These are phyloP conservation scores for Fusarium buxicola DNA, from an alignment of 2,329 filamentous ascomycete species.

Conservation along the genomic window DNA sequence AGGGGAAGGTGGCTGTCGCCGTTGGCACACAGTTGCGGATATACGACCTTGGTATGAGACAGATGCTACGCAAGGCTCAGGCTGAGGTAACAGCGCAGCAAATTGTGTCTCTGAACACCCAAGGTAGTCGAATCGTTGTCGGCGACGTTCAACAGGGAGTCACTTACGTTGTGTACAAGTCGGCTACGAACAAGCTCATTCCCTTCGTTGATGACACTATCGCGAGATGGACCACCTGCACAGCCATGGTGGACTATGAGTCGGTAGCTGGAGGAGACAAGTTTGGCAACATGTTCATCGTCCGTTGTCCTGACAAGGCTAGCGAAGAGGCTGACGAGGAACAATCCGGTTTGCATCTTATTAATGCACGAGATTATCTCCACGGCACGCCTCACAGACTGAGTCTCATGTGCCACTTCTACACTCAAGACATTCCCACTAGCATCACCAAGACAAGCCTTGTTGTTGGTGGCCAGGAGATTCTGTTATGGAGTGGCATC, in stretches of 20 bases:
- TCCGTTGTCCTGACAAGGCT: conserved; percentile 86
- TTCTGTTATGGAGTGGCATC: conserved; percentile 92
- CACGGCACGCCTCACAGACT: conserved; percentile 89
- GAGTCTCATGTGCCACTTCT: conserved; percentile 88
- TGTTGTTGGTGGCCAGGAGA: conserved; percentile 90
- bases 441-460: conserved; percentile 90
- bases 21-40: conserved; percentile 84
- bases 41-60: conserved; percentile 93
- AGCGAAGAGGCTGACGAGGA: conserved; percentile 94
- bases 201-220: conserved; percentile 93
- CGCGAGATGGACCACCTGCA: conserved; percentile 89
- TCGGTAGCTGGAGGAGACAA: conserved; percentile 95
- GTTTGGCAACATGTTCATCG: conserved; percentile 95
- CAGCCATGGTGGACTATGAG: conserved; percentile 97
- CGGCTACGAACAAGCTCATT: conserved; percentile 89
- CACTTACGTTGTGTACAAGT: conserved; percentile 93
- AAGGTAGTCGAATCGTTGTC: conserved; percentile 90
- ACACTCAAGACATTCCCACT: conserved; percentile 90
- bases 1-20: conserved; percentile 88
- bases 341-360: conserved; percentile 88
- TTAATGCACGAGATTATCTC: conserved; percentile 89
- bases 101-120: conserved; percentile 90
- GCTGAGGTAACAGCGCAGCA: conserved; percentile 81
- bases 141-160: conserved; percentile 94
- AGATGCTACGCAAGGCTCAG: conserved; percentile 92